Evolutionary conservation across 768 basidiomycete genomes (phyloP), one percentile per base, ranked within the genome.

Genomic region (Coprinopsis strossmayeri): DNA sequence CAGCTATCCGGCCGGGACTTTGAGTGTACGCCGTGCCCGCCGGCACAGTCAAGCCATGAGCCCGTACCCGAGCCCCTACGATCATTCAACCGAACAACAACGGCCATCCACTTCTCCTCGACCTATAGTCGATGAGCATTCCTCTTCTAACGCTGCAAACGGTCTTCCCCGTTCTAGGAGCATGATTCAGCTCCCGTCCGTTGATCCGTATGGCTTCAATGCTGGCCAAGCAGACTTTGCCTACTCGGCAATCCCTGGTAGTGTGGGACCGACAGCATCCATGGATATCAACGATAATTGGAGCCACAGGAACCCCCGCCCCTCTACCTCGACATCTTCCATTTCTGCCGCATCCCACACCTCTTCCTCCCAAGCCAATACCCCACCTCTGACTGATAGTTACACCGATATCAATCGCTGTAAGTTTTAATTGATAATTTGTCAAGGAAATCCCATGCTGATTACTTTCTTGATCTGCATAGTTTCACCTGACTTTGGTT

Each of bases 11-110:
- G 63, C 72, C 4, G 70, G 67, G 20, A 78, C 83, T 13, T 65
- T 88, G 46, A 82, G 84, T 62, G 76, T 91, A 28, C 79, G 87
- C 23, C 76, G 89, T 25, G 76, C 77, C 38, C 76, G 89, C 37
- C 77, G 89, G 49, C 89, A 91, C 64, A 87, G 84, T 61, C 89
- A 91, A 63, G 89, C 88, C 0, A 82, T 91, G 74, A 86, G 82
- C 57, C 89, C 89, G 11, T 91, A 91, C 65, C 89, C 89, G 15
- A 84, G 81, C 53, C 87, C 88, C 38, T 91, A 91, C 64, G 82
- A 81, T 51, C 77, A 82, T 47, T 69, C 76, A 38, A 12, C 43
- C 24, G 77, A 76, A 32, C 75, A 79, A 44, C 79, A 82, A 53
- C 78, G 85, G 34, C 82, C 81, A 1, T 85, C 83, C 47, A 80